Conservation (phyloP, 2,329 filamentous ascomycete genomes). For the Hypoxylon sp. region DNA sequence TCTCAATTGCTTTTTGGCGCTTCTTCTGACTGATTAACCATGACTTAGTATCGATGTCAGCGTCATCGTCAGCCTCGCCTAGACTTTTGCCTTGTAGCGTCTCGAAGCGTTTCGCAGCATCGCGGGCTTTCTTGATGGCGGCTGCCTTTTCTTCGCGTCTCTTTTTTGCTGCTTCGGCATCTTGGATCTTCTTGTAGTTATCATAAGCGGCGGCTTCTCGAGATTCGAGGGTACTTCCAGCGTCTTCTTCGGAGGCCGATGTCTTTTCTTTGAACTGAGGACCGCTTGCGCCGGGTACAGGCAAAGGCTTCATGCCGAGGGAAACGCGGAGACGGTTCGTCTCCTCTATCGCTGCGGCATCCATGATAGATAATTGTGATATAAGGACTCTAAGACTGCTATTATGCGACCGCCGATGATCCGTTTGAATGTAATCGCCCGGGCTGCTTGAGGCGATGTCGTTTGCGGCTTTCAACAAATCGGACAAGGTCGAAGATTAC, state of each 20-base stretch:
- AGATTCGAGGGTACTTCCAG: slow-evolving; percentile 86
- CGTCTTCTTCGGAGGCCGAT: slow-evolving; percentile 65
- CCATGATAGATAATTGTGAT: slow-evolving; percentile 60
- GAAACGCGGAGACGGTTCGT: slow-evolving; percentile 92
- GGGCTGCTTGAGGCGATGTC: slow-evolving; percentile 7
- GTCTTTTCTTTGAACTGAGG: slow-evolving; percentile 58
- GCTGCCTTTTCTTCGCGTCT: slow-evolving; percentile 85
- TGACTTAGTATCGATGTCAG: slow-evolving; percentile 80
- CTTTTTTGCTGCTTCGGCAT: slow-evolving; percentile 82
- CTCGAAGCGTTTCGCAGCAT: slow-evolving; percentile 81
- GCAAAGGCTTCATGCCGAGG: slow-evolving; percentile 90
- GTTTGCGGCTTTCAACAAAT: slow-evolving; percentile 3
- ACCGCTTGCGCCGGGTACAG: slow-evolving; percentile 77
- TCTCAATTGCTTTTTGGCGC: slow-evolving; percentile 90
- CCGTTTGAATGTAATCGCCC: not conserved
- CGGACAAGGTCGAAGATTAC: slow-evolving; percentile 1
- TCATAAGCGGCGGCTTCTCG: slow-evolving; percentile 80
- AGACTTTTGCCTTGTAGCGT: slow-evolving; percentile 86
- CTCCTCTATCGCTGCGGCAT: slow-evolving; percentile 87
- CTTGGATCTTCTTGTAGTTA: slow-evolving; percentile 76
- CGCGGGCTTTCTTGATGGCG: slow-evolving; percentile 88
- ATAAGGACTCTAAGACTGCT: not conserved
- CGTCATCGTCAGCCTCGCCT: slow-evolving; percentile 78
- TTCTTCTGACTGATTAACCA: slow-evolving; percentile 95
- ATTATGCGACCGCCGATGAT: not conserved